Evolutionary conservation across 805 yeast genomes (phyloP).

Genomic region (Metschnikowia santaceciliae): DNA sequence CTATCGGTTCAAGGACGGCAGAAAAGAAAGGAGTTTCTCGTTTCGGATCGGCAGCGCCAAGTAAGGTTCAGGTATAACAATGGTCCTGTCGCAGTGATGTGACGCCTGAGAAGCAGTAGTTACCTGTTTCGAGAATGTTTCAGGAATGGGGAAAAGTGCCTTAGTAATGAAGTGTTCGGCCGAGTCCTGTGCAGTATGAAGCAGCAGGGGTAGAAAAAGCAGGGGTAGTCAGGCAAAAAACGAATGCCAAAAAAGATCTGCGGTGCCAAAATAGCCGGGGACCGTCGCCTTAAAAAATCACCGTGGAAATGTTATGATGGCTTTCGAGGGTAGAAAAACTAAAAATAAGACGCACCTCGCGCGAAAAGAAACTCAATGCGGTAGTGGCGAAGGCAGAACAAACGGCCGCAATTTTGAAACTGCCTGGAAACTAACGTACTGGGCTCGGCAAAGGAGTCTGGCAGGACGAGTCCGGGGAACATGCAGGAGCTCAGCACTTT

Average conservation of each 20-base stretch:
- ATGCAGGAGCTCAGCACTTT: too few species aligned
- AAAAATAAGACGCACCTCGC: constrained; percentile 1
- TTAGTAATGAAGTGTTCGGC: background rate
- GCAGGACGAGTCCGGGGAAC: background rate
- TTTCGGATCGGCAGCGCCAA: background rate
- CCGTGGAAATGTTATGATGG: background rate
- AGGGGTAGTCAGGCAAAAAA: background rate
- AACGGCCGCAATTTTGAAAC: background rate
- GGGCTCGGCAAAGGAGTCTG: background rate
- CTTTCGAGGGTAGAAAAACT: constrained; percentile 1
- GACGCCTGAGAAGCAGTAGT: constrained; percentile 1
- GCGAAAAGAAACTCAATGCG: constrained; percentile 2
- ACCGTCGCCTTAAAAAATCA: background rate
- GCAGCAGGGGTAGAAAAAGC: background rate
- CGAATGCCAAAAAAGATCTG: background rate
- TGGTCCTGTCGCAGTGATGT: background rate
- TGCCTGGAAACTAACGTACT: background rate
- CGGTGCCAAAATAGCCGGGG: background rate
- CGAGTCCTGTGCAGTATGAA: background rate
- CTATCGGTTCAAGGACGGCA: background rate
- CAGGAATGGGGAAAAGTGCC: background rate
- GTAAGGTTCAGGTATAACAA: background rate
- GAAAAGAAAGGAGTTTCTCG: background rate
- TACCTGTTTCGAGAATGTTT: background rate
- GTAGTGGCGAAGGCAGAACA: background rate